These are phyloP conservation scores for Euphorbia celastroides DNA, from an alignment of 441 rosid species.

Conservation along the genomic window DNA sequence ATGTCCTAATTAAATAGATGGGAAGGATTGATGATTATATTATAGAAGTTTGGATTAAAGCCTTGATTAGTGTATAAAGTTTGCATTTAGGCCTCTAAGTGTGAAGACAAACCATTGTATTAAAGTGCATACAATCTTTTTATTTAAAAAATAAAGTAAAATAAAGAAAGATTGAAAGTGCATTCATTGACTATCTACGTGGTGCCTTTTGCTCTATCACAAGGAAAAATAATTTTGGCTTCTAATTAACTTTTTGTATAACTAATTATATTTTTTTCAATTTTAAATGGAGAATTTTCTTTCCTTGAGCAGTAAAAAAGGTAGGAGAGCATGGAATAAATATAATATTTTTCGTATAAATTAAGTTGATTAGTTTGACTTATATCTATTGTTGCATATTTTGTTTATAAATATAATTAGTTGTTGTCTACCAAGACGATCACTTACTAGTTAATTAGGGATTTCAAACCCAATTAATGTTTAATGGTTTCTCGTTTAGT, in stretches of 20 bases:
- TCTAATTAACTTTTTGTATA: not conserved
- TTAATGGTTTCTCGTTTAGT: not conserved
- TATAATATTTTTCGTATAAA: not conserved
- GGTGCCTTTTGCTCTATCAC: not conserved
- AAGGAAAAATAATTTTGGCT: not conserved
- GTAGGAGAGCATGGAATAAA: not conserved
- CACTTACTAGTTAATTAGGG: not conserved
- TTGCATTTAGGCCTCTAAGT: not conserved
- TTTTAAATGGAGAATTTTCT: constrained; percentile 1
- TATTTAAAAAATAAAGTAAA: not conserved
- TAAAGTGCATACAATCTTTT: not conserved
- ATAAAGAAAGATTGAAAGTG: not conserved
- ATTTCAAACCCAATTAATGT: not conserved
- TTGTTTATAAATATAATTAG: constrained; percentile 1
- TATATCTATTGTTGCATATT: constrained; percentile 3
- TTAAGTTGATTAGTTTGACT: constrained; percentile 9
- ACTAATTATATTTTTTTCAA: not conserved
- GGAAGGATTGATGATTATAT: not conserved
- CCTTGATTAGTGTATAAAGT: constrained; percentile 2
- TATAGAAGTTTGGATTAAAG: constrained; percentile 5
- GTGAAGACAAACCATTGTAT: not conserved
- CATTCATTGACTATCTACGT: not conserved
- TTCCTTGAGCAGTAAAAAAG: constrained; percentile 13
- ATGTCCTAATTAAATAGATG: no score
- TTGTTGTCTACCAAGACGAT: constrained; percentile 19